Percentiles rank a stretch among this genome's conserved stretches.
Evolutionary conservation across 176 grass and related monocot genomes (phyloP).

Genomic region (Leersia perrieri): DNA sequence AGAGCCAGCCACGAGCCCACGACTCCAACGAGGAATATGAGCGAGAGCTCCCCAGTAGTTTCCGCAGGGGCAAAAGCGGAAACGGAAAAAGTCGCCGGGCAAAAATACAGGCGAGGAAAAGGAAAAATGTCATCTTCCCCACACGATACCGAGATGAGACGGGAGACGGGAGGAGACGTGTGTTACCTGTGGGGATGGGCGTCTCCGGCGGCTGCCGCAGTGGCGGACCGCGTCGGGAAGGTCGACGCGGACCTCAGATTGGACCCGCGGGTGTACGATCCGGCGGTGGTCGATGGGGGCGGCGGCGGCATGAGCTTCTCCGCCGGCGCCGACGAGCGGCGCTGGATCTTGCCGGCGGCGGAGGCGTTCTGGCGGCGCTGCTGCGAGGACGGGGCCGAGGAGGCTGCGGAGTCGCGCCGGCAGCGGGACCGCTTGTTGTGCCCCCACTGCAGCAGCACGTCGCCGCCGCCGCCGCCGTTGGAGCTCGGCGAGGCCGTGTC

Average conservation of each 20-base stretch:
- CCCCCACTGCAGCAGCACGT: slow-evolving; percentile 82
- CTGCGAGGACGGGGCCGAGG: slow-evolving; percentile 39
- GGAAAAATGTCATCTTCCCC: not conserved
- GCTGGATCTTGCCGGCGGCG: slow-evolving; percentile 52
- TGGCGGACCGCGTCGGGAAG: slow-evolving; percentile 23
- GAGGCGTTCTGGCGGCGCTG: slow-evolving; percentile 15
- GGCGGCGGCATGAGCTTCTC: slow-evolving; percentile 76
- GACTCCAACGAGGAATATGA: not conserved
- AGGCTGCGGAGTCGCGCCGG: slow-evolving; percentile 42
- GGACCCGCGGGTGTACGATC: slow-evolving; percentile 56
- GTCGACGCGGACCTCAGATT: slow-evolving; percentile 52
- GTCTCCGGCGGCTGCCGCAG: slow-evolving; percentile 15
- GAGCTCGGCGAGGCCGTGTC: slow-evolving; percentile 48
- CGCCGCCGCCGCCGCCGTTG: slow-evolving; percentile 36
- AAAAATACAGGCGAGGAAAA: slow-evolving; percentile 11
- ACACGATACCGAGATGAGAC: not conserved
- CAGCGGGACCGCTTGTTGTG: slow-evolving; percentile 87
- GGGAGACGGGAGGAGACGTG: not conserved
- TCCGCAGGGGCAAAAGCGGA: slow-evolving; percentile 39
- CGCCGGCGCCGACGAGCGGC: slow-evolving; percentile 45
- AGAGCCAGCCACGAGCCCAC: slow-evolving; percentile 12
- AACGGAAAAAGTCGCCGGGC: slow-evolving; percentile 1
- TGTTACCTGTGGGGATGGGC: slow-evolving; percentile 35
- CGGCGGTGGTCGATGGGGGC: slow-evolving; percentile 3
- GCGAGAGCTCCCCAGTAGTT: not conserved